Conservation (phyloP, 306 rosid species). For the Inga leiocalycina region DNA sequence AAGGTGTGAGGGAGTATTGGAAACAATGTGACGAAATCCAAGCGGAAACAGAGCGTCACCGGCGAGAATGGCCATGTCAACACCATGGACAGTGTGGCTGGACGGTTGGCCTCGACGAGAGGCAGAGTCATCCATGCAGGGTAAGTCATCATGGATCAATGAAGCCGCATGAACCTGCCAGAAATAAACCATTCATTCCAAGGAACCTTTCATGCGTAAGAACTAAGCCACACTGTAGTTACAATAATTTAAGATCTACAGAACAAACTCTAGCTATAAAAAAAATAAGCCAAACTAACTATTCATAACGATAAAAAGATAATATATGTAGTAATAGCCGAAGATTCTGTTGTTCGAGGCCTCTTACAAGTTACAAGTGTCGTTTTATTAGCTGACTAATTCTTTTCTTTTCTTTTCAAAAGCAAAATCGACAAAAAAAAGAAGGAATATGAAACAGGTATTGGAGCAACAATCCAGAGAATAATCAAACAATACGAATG, state of each 20-base stretch:
- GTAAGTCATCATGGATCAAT: conserved; percentile 93
- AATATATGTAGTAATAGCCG: neutral
- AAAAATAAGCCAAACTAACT: conserved; percentile 11
- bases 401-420: neutral
- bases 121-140: conserved; percentile 89
- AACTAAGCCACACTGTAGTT: neutral
- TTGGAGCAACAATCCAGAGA: neutral
- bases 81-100: conserved; percentile 77
- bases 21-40: conserved; percentile 91
- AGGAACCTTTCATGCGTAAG: neutral
- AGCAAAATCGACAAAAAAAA: too few relatives aligned
- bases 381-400: neutral
- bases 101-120: conserved; percentile 92
- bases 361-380: neutral
- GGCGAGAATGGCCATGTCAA: conserved; percentile 91
- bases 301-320: neutral
- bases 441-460: neutral
- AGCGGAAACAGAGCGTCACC: conserved; percentile 94
- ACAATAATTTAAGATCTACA: neutral
- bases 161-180: conserved; percentile 93
- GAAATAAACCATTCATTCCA: conserved; percentile 10
- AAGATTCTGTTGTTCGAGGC: conserved; percentile 24
- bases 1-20: conserved; percentile 72
- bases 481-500: neutral
- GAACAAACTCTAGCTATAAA: neutral